These are phyloP conservation scores for Lepidium sativum DNA, from an alignment of 345 rosid genomes.

Conservation along the genomic window DNA sequence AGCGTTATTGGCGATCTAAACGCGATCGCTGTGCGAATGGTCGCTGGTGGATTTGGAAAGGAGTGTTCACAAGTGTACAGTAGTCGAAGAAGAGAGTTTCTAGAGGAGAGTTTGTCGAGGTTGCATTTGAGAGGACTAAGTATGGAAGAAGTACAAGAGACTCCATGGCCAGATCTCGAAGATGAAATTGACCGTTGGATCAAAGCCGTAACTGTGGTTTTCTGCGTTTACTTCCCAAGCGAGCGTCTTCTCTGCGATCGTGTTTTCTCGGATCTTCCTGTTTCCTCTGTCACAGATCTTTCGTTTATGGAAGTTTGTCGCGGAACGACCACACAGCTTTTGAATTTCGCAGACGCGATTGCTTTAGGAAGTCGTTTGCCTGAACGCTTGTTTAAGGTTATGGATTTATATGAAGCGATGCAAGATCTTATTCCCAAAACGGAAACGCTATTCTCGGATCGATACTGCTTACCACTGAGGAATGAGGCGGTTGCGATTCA, in stretches of 20 bases:
- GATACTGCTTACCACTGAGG: constrained; percentile 51
- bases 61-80: constrained; percentile 86
- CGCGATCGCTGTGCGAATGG: constrained; percentile 82
- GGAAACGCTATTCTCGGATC: constrained; percentile 51
- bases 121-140: constrained; percentile 59
- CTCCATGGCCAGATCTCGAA: constrained; percentile 71
- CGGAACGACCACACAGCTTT: constrained; percentile 58
- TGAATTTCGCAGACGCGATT: constrained; percentile 67
- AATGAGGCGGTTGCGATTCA: constrained; percentile 63
- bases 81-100: constrained; percentile 64
- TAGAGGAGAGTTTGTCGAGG: constrained; percentile 74
- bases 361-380: constrained; percentile 78
- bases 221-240: constrained; percentile 81
- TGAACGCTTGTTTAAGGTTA: constrained; percentile 76
- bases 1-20: constrained; percentile 68
- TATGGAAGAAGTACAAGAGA: constrained; percentile 63
- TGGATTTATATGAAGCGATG: constrained; percentile 72
- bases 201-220: constrained; percentile 56
- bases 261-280: constrained; percentile 55
- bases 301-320: constrained; percentile 96
- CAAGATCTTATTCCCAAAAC: constrained; percentile 68
- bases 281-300: constrained; percentile 49
- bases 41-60: constrained; percentile 58
- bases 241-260: constrained; percentile 89
- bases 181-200: constrained; percentile 89